phyloP scores from a whole-genome alignment of 768 basidiomycete genomes.

The Auriscalpium orientale region DNA sequence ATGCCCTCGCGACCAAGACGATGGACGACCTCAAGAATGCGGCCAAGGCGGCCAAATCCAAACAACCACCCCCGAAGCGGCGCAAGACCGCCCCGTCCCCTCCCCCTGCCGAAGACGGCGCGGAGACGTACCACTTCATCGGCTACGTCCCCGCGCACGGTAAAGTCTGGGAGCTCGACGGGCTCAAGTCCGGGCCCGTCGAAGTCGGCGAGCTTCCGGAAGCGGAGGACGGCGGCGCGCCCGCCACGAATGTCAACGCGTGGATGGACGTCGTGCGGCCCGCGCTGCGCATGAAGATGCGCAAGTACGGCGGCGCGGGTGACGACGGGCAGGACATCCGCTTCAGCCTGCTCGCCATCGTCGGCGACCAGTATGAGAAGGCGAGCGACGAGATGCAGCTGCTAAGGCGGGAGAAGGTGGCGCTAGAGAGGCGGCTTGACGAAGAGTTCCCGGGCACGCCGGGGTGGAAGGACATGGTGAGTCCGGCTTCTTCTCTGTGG shows the following conservation, averaged over 20 bases:
- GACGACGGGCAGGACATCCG: slow-evolving; percentile 37
- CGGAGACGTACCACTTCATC: slow-evolving; percentile 56
- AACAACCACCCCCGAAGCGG: slow-evolving; percentile 32
- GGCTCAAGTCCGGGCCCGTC: slow-evolving; percentile 52
- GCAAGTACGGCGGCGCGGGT: slow-evolving; percentile 41
- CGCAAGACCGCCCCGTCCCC: slow-evolving; percentile 15
- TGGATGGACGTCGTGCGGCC: slow-evolving; percentile 63
- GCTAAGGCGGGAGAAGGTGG: slow-evolving; percentile 37
- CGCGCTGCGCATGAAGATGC: slow-evolving; percentile 54
- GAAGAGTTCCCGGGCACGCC: slow-evolving; percentile 16
- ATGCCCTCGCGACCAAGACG: slow-evolving; percentile 37
- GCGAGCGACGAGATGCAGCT: slow-evolving; percentile 48
- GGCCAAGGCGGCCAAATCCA: slow-evolving; percentile 21
- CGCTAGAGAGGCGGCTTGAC: slow-evolving; percentile 38
- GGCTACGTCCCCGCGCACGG: slow-evolving; percentile 55
- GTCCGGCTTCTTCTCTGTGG: background rate
- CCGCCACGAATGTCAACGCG: slow-evolving; percentile 11
- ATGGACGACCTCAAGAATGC: slow-evolving; percentile 35
- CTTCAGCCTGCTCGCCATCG: slow-evolving; percentile 56
- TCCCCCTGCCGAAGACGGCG: slow-evolving; percentile 23
- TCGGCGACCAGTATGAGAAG: slow-evolving; percentile 40
- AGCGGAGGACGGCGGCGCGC: slow-evolving; percentile 6
- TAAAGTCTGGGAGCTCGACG: slow-evolving; percentile 68
- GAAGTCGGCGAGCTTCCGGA: slow-evolving; percentile 49
- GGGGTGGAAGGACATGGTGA: slow-evolving; percentile 33